Percentiles rank a stretch among this genome's conserved stretches.
Conservation (phyloP, 208 protist species). For the Acanthamoeba triangularis region DNA sequence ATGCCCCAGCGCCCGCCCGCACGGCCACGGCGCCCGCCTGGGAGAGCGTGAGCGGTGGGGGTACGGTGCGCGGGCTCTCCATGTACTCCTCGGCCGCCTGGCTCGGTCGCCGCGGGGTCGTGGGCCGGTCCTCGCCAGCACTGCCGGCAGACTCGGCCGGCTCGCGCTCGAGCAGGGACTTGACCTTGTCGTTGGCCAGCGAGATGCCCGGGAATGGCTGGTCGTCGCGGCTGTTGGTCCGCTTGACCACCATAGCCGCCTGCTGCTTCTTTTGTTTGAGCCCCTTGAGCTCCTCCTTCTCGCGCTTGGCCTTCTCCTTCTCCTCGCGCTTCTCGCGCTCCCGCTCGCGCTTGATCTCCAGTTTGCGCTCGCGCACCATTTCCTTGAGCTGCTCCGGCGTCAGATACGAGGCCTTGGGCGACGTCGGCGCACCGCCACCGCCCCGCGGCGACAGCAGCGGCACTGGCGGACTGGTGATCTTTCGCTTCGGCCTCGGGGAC, state of each 20-base stretch:
- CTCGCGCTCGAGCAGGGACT: slow-evolving; percentile 11
- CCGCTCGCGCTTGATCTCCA: slow-evolving; percentile 15
- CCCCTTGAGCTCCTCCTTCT: not conserved
- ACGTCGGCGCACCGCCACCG: not conserved
- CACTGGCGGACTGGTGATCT: not conserved
- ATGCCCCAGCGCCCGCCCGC: not conserved
- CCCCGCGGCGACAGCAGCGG: not conserved
- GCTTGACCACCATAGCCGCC: not conserved
- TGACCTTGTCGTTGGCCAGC: slow-evolving; percentile 62
- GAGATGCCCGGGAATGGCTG: slow-evolving; percentile 37
- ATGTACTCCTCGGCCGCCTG: not conserved
- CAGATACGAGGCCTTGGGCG: slow-evolving; percentile 22
- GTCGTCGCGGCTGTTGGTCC: not conserved
- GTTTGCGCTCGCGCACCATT: slow-evolving; percentile 41
- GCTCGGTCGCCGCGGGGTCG: not conserved
- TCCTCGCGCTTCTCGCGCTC: slow-evolving; percentile 33
- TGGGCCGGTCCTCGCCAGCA: not conserved
- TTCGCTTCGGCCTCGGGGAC: not conserved
- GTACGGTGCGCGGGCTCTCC: not conserved
- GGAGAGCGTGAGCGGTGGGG: not conserved
- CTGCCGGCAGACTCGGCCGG: too few relatives aligned
- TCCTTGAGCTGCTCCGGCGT: slow-evolving; percentile 37
- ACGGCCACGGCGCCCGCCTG: not conserved
- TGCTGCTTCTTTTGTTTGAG: not conserved
- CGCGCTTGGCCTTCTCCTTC: slow-evolving; percentile 27